Evolutionary conservation across 805 yeast genomes (phyloP), one percentile per base, ranked within the genome.

Genomic region (Zygotorulaspora chibaensis): DNA sequence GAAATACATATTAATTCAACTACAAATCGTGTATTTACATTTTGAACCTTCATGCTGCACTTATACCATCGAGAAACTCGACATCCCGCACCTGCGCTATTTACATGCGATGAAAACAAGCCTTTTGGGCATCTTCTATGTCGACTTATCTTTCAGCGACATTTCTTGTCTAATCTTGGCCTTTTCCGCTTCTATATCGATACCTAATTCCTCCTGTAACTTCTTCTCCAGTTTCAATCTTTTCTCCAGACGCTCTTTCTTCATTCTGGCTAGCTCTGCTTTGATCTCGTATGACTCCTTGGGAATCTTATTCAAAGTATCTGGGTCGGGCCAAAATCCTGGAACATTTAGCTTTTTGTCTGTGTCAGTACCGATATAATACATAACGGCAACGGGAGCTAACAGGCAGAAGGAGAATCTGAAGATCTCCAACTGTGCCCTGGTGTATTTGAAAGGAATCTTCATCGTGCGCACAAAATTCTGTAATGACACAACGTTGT

Each of bases 321-420:
- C 84, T 35, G 96, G 96, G 64, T 89, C 97, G 2, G 98, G 98
- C 96, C 96, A 89, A 68, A 87, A 90, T 16, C 96, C 96, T 8
- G 95, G 95, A 39, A 89, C 82, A 61, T 88, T 87, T 65, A 90
- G 81, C 70, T 88, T 90, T 57, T 74, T 79, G 65, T 90, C 96
- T 1, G 97, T 84, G 57, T 90, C 90, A 33, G 84, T 77, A 62
- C 98, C 97, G 37, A 88, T 90, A 57, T 84, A 90, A 67, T 87
- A 84, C 98, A 90, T 90, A 59, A 88, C 84, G n/a, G 79, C 76
- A 38, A 90, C 85, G 0, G 98, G 98, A 1, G 95, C 80, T 56
- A 88, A 70, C 36, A 90, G 77, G 63, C 86, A 90, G 60, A 89
- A 84, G 0, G 96, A 81, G 67, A 88, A 87, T 57, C 77, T 73